Evolutionary conservation across 148 eudicot species (phyloP).

Genomic region (Cornus controversa): DNA sequence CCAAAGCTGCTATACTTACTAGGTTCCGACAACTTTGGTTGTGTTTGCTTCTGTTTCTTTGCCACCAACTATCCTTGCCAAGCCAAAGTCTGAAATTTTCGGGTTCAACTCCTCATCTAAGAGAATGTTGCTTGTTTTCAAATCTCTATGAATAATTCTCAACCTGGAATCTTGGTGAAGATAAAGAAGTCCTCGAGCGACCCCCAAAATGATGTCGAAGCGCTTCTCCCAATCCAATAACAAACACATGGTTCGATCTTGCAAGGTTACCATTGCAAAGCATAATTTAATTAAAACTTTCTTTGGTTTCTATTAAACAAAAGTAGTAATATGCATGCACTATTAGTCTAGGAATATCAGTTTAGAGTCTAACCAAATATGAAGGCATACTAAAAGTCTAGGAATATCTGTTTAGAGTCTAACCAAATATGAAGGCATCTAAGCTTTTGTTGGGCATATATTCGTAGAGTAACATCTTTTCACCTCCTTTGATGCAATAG

Average conservation of each 20-base stretch:
- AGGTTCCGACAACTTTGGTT: conserved; percentile 18
- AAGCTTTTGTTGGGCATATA: conserved; percentile 23
- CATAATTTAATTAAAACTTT: not conserved
- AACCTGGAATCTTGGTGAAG: conserved; percentile 20
- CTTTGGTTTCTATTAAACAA: not conserved
- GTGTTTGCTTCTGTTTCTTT: conserved; percentile 20
- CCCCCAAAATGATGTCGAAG: conserved; percentile 34
- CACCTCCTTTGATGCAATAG: conserved; percentile 14
- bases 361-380: too few relatives aligned
- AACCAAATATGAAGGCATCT: conserved; percentile 20
- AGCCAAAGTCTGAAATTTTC: conserved; percentile 23
- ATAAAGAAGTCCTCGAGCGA: conserved; percentile 26
- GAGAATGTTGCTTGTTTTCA: conserved; percentile 20
- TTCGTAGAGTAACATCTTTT: conserved; percentile 17
- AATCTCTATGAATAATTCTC: conserved; percentile 19
- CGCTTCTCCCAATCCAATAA: conserved; percentile 22
- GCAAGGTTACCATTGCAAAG: not conserved
- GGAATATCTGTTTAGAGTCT: not conserved
- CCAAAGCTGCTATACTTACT: conserved; percentile 4
- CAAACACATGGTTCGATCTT: not conserved
- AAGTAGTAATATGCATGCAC: too few relatives aligned
- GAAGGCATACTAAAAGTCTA: not conserved
- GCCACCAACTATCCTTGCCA: conserved; percentile 20
- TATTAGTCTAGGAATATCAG: too few relatives aligned
- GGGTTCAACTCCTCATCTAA: conserved; percentile 15